A percentile compares a stretch with the other conserved stretches of the same genome.
Evolutionary conservation across 2,329 filamentous ascomycete species (phyloP).

Genomic region (Apiospora marii): DNA sequence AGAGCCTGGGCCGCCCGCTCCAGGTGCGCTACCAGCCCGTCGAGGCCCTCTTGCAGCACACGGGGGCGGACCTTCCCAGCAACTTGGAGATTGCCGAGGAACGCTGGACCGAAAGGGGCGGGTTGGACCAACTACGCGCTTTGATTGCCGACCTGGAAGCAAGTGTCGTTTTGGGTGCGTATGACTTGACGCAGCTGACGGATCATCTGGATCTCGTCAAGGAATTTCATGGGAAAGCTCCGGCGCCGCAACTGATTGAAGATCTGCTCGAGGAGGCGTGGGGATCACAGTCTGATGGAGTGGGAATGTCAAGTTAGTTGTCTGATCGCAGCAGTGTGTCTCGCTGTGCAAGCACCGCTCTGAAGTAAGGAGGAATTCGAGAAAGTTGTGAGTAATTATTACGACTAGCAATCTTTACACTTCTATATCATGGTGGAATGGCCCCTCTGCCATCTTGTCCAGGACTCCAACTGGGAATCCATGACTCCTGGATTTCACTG

Average conservation of each 20-base stretch:
- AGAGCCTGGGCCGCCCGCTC: constrained; percentile 34
- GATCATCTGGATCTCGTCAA: constrained; percentile 35
- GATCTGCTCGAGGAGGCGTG: constrained; percentile 33
- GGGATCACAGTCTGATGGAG: not conserved
- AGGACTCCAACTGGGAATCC: too few relatives aligned
- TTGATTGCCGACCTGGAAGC: constrained; percentile 43
- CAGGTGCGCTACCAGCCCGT: constrained; percentile 40
- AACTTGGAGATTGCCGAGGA: constrained; percentile 39
- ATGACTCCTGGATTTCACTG: too few relatives aligned
- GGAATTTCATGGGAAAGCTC: constrained; percentile 31
- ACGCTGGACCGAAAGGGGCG: constrained; percentile 36
- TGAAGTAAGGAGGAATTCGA: too few relatives aligned
- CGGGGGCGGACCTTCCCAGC: constrained; percentile 35
- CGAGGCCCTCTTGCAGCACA: constrained; percentile 34
- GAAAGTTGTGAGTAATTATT: too few relatives aligned
- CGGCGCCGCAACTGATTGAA: constrained; percentile 30
- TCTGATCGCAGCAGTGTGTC: too few relatives aligned
- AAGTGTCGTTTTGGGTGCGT: constrained; percentile 41
- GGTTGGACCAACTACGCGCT: constrained; percentile 34
- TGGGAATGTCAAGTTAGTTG: too few relatives aligned
- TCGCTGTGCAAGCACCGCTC: too few relatives aligned
- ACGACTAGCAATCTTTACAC: too few relatives aligned
- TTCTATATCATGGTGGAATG: too few relatives aligned
- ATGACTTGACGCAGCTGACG: constrained; percentile 35
- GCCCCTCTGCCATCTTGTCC: too few relatives aligned